These are phyloP conservation scores for Apiosordaria backusii DNA, from an alignment of 495 filamentous ascomycete genomes.

Conservation along the genomic window DNA sequence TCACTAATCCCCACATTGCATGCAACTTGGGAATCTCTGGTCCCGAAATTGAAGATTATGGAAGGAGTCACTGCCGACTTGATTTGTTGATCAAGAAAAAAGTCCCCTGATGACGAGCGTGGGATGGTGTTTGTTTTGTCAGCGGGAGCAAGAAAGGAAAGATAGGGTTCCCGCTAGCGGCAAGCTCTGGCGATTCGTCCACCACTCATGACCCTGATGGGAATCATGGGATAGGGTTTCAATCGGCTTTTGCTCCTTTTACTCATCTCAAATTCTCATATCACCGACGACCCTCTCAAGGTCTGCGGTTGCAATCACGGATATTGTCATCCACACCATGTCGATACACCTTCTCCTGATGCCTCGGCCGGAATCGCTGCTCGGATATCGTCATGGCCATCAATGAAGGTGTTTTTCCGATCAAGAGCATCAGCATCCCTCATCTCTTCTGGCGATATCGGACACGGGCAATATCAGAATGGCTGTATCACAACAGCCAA, in stretches of 20 bases:
- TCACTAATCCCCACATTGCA: background rate
- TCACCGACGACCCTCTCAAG: background rate
- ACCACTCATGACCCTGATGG: background rate
- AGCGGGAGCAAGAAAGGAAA: background rate
- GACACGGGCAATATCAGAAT: background rate
- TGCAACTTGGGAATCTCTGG: slow-evolving; percentile 1
- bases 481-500: background rate
- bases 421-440: background rate
- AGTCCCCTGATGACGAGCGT: background rate
- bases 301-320: background rate
- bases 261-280: background rate
- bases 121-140: background rate
- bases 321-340: slow-evolving; percentile 2
- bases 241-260: background rate
- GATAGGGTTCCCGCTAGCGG: background rate
- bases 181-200: background rate
- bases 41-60: slow-evolving; percentile 4
- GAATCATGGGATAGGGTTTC: background rate
- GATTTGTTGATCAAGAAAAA: background rate
- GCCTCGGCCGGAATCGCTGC: background rate
- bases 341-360: background rate
- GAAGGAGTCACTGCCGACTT: background rate
- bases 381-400: slow-evolving; percentile 7
- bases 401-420: background rate
- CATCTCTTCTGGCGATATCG: background rate